A percentile compares a stretch with the other conserved stretches of the same genome.
Evolutionary conservation across 352 stramenopile genomes (phyloP).

Genomic region (Globisporangium emineosum): DNA sequence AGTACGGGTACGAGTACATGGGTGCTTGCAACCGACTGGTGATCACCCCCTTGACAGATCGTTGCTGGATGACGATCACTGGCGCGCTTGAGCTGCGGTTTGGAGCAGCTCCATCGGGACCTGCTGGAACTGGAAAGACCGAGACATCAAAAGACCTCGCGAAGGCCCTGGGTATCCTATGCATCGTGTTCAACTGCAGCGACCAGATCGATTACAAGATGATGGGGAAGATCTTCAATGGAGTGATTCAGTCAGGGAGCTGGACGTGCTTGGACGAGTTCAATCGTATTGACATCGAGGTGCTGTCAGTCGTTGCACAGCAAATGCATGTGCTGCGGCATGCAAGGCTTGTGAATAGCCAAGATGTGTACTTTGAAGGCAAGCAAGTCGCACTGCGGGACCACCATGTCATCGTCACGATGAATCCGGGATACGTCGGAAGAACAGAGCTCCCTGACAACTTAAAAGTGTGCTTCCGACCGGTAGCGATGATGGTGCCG

Average conservation of each 20-base stretch:
- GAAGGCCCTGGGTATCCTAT: conserved; percentile 88
- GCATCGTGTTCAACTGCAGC: conserved; percentile 96
- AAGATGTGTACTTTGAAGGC: conserved; percentile 55
- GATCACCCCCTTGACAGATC: conserved; percentile 92
- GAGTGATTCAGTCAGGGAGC: conserved; percentile 65
- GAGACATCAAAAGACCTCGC: conserved; percentile 95
- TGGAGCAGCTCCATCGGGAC: conserved; percentile 84
- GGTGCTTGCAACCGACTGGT: conserved; percentile 87
- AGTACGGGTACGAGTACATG: conserved; percentile 93
- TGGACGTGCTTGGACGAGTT: conserved; percentile 91
- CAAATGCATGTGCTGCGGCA: conserved; percentile 75
- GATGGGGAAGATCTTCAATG: conserved; percentile 86
- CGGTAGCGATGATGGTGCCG: conserved; percentile 88
- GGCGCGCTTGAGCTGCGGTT: conserved; percentile 86
- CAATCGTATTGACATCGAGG: conserved; percentile 88
- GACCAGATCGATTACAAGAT: conserved; percentile 93
- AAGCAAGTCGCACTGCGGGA: conserved; percentile 51
- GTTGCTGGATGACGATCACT: conserved; percentile 93
- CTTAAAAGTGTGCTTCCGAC: conserved; percentile 79
- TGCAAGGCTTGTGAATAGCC: conserved; percentile 30
- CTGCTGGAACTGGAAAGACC: conserved; percentile 91
- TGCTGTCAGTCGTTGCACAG: conserved; percentile 86
- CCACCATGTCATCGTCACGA: conserved; percentile 85
- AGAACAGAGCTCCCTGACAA: conserved; percentile 84
- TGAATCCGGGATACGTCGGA: conserved; percentile 85